Base-by-base conservation (phyloP, 306 rosid species). In the Vigna mungo region DNA sequence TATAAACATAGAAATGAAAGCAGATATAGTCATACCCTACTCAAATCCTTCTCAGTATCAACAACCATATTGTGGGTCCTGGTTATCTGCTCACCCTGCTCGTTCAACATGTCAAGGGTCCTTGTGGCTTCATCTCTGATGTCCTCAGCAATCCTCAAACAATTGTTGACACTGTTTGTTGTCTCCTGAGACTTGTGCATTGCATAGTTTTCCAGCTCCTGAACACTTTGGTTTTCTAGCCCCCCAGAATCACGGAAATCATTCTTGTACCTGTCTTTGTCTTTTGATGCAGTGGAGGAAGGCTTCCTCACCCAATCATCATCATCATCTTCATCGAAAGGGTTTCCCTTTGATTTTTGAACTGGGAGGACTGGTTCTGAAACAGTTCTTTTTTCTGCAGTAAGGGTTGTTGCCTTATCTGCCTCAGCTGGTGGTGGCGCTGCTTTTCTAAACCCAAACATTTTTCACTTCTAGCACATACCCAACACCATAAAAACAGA, bases 1-100 rank as follows among this genome's bases (percentile, higher is more conserved):
- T 62, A 27, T 49, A 0, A 48, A 61, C 9, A 32, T 7, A 18
- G 16, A 75, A 34, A 34, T 34, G 32, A 81, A 17, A 32, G 4
- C 9, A 21, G 15, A 64, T 6, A 52, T 5, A 63, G 18, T 72
- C 82, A 39, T 85, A 92, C 98, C 93, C 81, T 75, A 41, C 91
- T 89, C 84, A 96, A 82, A 79, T 96, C 99, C 82, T 84, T 91
- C 54, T 93, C 99, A 2, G 92, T 91, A 1, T 96, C 96, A 55
- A 83, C 90, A 71, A 93, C 86, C 86, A 88, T 90, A 71, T 77
- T 83, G 82, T 91, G 99, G 7, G 98, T 92, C 89, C 97, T 85
- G 18, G 85, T 88, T 36, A 96, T 96, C 69, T 96, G 99, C 2
- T 96, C 96, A 54, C 99, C 99, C 90, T 96, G 99, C 16, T 88